Percentiles rank a stretch among this genome's conserved stretches.
Evolutionary conservation across 306 rosid genomes (phyloP).

Genomic region (Lathyrus sativus): DNA sequence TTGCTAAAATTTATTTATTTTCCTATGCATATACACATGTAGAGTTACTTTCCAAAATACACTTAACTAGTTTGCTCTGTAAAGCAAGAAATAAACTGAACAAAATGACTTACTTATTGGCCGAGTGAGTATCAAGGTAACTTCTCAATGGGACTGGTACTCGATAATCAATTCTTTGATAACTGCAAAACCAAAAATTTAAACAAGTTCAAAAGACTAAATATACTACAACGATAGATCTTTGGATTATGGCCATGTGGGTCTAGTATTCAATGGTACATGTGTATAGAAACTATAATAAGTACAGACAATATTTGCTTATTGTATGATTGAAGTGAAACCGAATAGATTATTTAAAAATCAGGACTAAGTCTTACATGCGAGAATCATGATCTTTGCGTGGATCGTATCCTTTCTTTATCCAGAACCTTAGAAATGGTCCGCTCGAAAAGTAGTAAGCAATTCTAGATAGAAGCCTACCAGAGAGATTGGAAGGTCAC

Average conservation of each 20-base stretch:
- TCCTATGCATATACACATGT: slow-evolving; percentile 5
- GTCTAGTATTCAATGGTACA: not conserved
- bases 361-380: slow-evolving; percentile 56
- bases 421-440: slow-evolving; percentile 92
- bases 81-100: slow-evolving; percentile 28
- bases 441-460: slow-evolving; percentile 95
- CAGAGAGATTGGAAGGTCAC: slow-evolving; percentile 39
- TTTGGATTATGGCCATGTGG: not conserved
- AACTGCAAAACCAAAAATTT: slow-evolving; percentile 52
- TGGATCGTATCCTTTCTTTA: slow-evolving; percentile 93
- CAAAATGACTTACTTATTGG: slow-evolving; percentile 61
- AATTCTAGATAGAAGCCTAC: slow-evolving; percentile 90
- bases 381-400: slow-evolving; percentile 81
- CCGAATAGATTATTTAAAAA: slow-evolving; percentile 14
- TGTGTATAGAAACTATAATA: not conserved
- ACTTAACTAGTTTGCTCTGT: slow-evolving; percentile 9
- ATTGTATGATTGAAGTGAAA: slow-evolving; percentile 17
- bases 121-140: slow-evolving; percentile 62
- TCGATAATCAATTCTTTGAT: slow-evolving; percentile 85
- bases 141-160: slow-evolving; percentile 73
- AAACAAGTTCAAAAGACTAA: slow-evolving; percentile 30
- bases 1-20: slow-evolving; percentile 10
- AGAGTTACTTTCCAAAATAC: slow-evolving; percentile 24
- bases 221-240: not conserved
- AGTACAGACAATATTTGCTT: not conserved